Base-by-base conservation (phyloP, 495 filamentous ascomycete genomes). In the Entonaema liquescens region DNA sequence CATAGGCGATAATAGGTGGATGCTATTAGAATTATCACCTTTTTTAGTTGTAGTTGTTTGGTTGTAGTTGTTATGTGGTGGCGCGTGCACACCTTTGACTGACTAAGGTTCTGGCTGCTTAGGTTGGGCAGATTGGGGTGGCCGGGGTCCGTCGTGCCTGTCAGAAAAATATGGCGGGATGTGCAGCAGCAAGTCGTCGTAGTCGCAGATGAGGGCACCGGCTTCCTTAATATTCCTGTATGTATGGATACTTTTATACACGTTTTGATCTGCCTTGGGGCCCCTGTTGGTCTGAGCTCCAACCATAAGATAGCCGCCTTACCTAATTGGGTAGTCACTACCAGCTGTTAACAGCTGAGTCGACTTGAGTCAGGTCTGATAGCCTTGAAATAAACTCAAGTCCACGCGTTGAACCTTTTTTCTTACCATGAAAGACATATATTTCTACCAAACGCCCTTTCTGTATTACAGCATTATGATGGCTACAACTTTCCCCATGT, bases 171-270 rank as follows among this genome's bases (percentile, higher is more conserved):
- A 65, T 63, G 70, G 62, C 70, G 70, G 70, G 70, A 72, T 72
- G 65, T 65, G 65, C 65, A 64, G 70, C 64, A 68, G 70, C 65
- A 72, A 56, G 54, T 68, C 70, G 70, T 72, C 65, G 65, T 65
- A 72, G 70, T 72, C 65, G 65, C 70, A 72, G 70, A 68, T 62
- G 70, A 72, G 70, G 70, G 70, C 70, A 72, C 65, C 70, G 70
- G 70, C 70, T 72, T 72, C 70, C 70, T 72, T 72, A 72, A 72
- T 72, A 72, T 68, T 68, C 61, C 70, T 72, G 70, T 72, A 72
- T 65, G 33, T 72, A 72, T 65, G 70, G 70, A 72, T 72, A 72
- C 70, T 72, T 72, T 72, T 72, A 72, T 72, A 72, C 70, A 72
- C 70, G 70, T 72, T 72, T 64, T 65, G 70, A 60, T 68, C 70